Evolutionary conservation across 2,329 filamentous ascomycete genomes (phyloP), one percentile per base, ranked within the genome.

Genomic region (Emergomyces pasteurianus): DNA sequence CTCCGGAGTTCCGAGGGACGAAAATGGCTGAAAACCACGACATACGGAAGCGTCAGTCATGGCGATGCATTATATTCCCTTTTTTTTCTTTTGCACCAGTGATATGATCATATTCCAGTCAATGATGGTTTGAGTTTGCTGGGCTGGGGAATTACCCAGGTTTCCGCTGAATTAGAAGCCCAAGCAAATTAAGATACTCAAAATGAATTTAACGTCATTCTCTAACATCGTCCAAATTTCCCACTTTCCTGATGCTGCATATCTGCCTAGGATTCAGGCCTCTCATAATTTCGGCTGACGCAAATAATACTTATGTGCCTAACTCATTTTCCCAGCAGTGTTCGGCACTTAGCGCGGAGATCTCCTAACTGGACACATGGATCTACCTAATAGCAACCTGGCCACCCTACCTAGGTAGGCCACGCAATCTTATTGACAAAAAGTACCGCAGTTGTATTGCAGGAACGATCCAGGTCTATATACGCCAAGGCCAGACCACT

Each of bases 1-100:
- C 57, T 60, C 58, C 28, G 62, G 62, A 61, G 62, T 63, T 63
- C 49, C 60, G 62, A 50, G 60, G 57, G 47, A 46, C 59, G 56
- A 34, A 53, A 36, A 57, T 58, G 56, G 58, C 58, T 50, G 58
- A 36, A 59, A 59, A 60, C 53, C 50, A 55, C 47, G 58, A 60
- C 56, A 42, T 46, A 61, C 43, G 59, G 60, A 34, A 59, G 36
- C 31, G 60, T 63, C 49, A 54, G 26, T 59, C 49, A 59, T 53
- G 58, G 49, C 58, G 21, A 23, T 59, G 58, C 43, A 47, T 42
- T 34, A 46, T 54, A 16, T 59, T 34, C 46, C 28, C 34, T 46
- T n/a, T 43, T 6, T 31, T 46, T 23, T 40, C 31, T 59, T 43
- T 42, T 59, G 49, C 36, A 26, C 49, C 47, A 43, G 23, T 54